Evolutionary conservation across 805 yeast species (phyloP).

Genomic region (Monosporozyma yasuniensis): DNA sequence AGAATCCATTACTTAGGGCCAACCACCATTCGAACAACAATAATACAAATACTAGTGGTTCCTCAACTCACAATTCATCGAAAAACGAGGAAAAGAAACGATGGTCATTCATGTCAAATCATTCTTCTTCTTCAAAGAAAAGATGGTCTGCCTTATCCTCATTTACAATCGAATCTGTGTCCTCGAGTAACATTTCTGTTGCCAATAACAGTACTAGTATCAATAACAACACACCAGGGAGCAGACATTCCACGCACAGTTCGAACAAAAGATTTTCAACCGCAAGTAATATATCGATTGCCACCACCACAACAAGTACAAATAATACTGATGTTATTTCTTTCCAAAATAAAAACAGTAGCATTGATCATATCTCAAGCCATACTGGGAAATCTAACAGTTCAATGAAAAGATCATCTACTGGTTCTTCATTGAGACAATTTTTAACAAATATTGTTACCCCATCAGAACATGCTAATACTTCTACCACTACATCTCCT

Average conservation of each 20-base stretch:
- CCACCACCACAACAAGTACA: constrained; percentile 1
- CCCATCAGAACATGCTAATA: constrained; percentile 7
- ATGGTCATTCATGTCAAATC: constrained; percentile 26
- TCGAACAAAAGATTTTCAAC: constrained; percentile 12
- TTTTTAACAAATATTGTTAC: constrained; percentile 22
- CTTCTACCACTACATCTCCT: constrained; percentile 7
- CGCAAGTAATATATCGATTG: constrained; percentile 3
- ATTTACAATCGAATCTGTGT: constrained; percentile 12
- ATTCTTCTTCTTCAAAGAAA: constrained; percentile 23
- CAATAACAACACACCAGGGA: not conserved
- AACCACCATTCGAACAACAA: not conserved
- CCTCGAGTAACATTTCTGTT: not conserved
- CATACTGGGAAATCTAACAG: not conserved
- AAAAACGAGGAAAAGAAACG: constrained; percentile 18
- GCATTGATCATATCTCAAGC: not conserved
- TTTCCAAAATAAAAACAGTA: not conserved
- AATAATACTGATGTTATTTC: not conserved
- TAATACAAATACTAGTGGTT: not conserved
- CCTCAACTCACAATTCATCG: not conserved
- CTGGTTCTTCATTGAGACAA: constrained; percentile 28
- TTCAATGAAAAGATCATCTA: constrained; percentile 22
- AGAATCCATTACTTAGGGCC: not conserved
- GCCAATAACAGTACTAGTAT: constrained; percentile 1
- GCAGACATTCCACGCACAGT: constrained; percentile 11
- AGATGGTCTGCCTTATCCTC: constrained; percentile 27